Conservation (phyloP, 371 early-diverging fungal genomes). For the Mucor plumbeus region DNA sequence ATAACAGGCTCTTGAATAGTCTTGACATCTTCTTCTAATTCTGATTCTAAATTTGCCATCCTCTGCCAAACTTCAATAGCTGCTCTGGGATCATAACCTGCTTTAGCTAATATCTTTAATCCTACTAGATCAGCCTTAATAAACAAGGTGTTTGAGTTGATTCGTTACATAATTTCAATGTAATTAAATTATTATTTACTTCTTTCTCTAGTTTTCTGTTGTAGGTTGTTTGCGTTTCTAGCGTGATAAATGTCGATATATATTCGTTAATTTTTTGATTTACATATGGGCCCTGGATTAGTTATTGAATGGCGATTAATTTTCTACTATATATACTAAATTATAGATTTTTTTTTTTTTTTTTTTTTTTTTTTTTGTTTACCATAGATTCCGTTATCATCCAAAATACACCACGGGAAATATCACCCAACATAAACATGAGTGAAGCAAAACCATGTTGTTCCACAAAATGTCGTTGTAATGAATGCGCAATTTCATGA, state of each 20-base stretch:
- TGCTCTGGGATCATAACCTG: constrained; percentile 57
- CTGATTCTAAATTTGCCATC: constrained; percentile 40
- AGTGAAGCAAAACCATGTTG: constrained; percentile 59
- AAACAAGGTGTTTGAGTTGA: not conserved
- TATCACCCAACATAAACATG: constrained; percentile 54
- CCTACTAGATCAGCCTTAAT: constrained; percentile 44
- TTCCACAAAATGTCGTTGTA: constrained; percentile 69
- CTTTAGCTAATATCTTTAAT: constrained; percentile 57
- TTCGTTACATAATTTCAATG: not conserved
- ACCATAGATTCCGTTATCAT: constrained; percentile 47
- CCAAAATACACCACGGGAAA: constrained; percentile 54
- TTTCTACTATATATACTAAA: not conserved
- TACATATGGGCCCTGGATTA: constrained; percentile 42
- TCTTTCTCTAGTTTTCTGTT: constrained; percentile 51
- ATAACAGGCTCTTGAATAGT: not conserved
- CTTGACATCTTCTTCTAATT: constrained; percentile 28
- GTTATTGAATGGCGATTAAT: not conserved
- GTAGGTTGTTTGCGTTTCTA: constrained; percentile 46
- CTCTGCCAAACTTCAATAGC: constrained; percentile 55
- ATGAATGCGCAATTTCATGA: constrained; percentile 67
- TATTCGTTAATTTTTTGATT: constrained; percentile 54
- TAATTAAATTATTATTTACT: constrained; percentile 20
- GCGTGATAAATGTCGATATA: constrained; percentile 36
- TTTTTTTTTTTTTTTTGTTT: not conserved
- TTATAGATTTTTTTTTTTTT: not conserved